phyloP scores from a whole-genome alignment of 495 filamentous ascomycete genomes.

The Aspergillus steynii region DNA sequence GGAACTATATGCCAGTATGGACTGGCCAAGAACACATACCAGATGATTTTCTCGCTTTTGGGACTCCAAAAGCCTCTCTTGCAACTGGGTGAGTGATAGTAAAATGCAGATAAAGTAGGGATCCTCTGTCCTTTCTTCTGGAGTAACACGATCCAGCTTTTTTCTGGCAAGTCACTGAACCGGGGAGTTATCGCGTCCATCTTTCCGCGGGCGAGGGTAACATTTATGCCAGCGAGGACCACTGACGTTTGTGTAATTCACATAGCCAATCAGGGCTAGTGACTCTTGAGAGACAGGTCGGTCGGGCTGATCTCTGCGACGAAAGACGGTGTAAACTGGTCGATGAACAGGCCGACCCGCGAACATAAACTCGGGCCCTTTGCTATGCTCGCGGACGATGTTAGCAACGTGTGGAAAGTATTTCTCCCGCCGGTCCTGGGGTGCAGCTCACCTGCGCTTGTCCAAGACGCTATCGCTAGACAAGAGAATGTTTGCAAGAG shows the following conservation, averaged over 20 bases:
- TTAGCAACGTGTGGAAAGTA: neutral
- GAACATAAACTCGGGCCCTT: conserved; percentile 21
- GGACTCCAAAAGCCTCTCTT: conserved; percentile 9
- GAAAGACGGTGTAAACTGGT: conserved; percentile 19
- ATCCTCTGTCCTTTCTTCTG: conserved; percentile 22
- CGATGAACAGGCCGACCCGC: conserved; percentile 15
- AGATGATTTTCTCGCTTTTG: conserved; percentile 13
- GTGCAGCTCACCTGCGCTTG: conserved; percentile 1
- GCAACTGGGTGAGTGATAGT: conserved; percentile 23
- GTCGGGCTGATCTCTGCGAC: conserved; percentile 4
- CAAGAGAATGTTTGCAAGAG: conserved; percentile 13
- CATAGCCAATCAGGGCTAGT: conserved; percentile 16
- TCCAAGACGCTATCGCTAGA: conserved; percentile 7
- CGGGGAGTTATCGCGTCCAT: neutral
- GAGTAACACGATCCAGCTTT: conserved; percentile 14
- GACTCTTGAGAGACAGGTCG: neutral
- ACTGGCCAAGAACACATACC: conserved; percentile 6
- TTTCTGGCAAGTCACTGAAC: conserved; percentile 6
- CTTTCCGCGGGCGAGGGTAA: neutral
- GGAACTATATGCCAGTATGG: neutral
- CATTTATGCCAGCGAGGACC: neutral
- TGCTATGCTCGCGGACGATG: conserved; percentile 8
- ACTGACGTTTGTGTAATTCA: conserved; percentile 16
- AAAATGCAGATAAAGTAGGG: conserved; percentile 25
- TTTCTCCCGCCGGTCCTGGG: neutral